Base-by-base conservation (phyloP, 768 basidiomycete species). In the Chlorophyllum brunneum region DNA sequence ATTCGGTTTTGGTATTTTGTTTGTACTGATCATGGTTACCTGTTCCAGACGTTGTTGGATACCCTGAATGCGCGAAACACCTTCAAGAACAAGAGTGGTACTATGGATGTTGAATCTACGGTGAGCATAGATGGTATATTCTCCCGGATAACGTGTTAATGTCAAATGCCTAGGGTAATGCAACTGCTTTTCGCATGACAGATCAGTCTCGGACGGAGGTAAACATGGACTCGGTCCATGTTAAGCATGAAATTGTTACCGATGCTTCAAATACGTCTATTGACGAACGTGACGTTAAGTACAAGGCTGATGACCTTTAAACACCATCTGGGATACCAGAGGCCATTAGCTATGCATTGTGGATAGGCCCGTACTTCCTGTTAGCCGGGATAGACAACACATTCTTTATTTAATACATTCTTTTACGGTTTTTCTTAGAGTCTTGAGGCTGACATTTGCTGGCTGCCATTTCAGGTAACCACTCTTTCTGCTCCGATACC, bases 31-130 rank as follows among this genome's bases (percentile, higher is more conserved):
- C n/a, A n/a, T n/a, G n/a, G n/a, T n/a, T n/a, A n/a, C n/a, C n/a
- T n/a, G n/a, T 37, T 29, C 10, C 43, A 76, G 73, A 75, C 74
- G 10, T 56, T 76, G 16, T 61, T 75, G 53, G 73, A 76, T 47
- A 73, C 71, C 69, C 1, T 67, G 70, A 26, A 78, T 75, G 48
- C 48, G 4, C 48, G 48, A n/a, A 49, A 20, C 23, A 27, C 20
- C 16, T 33, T 27, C 52, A 58, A 63, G 55, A 57, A 59, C 63
- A 70, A 53, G 62, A 56, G 7, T 40, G 38, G 43, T n/a, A 62
- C 60, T 2, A 57, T 66, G 24, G 64, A 65, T 48, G 64, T 62
- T 18, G 67, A 66, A 29, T 58, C 62, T 36, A 61, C 63, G 30
- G 65, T 66, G 54, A 18, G 43, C 29, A 10, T 27, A 11, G 26